Evolutionary conservation across 768 basidiomycete genomes (phyloP).

Genomic region (Psilocybe cubensis): DNA sequence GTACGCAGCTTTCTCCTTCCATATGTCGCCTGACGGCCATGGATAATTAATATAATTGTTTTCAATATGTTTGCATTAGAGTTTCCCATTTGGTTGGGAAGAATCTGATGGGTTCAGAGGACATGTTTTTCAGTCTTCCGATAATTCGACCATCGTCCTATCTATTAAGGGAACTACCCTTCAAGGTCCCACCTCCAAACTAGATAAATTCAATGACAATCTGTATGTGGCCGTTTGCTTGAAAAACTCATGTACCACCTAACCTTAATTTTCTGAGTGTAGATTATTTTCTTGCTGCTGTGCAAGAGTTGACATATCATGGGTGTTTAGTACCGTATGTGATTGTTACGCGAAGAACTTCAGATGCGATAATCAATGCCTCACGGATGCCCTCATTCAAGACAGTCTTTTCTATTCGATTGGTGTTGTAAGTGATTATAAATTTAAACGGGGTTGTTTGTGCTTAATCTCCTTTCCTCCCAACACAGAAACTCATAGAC

Average conservation of each 20-base stretch:
- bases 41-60: neutral
- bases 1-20: constrained; percentile 27
- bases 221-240: constrained; percentile 35
- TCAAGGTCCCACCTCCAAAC: constrained; percentile 82
- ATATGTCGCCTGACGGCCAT: constrained; percentile 13
- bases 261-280: neutral
- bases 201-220: constrained; percentile 95
- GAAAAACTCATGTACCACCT: neutral
- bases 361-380: constrained; percentile 80
- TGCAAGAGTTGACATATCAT: constrained; percentile 85
- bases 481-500: constrained; percentile 76
- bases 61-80: constrained; percentile 41
- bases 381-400: constrained; percentile 81
- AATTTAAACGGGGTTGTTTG: neutral
- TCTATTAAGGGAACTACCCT: constrained; percentile 90
- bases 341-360: constrained; percentile 76
- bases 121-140: constrained; percentile 80
- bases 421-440: constrained; percentile 66
- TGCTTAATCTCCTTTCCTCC: neutral
- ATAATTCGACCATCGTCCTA: constrained; percentile 83
- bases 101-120: constrained; percentile 83
- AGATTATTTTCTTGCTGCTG: constrained; percentile 91
- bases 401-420: constrained; percentile 93
- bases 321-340: constrained; percentile 86
- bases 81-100: constrained; percentile 83